These are phyloP conservation scores for Neonectria coccinea DNA, from an alignment of 2,329 filamentous ascomycete genomes.

Conservation along the genomic window DNA sequence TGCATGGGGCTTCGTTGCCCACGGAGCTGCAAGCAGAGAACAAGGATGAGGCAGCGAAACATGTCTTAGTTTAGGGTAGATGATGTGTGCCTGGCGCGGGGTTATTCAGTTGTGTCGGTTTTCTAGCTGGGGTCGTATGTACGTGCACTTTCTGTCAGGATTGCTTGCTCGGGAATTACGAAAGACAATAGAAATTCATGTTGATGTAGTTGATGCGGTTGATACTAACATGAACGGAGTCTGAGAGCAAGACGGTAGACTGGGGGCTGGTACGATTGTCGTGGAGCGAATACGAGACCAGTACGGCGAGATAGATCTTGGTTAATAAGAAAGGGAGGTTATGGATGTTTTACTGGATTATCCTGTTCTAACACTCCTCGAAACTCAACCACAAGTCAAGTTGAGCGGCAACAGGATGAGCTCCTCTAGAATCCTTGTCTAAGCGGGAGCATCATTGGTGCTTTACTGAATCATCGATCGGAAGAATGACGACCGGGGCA, in stretches of 20 bases:
- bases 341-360: background rate
- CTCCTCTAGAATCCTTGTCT: background rate
- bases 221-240: background rate
- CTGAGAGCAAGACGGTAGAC: background rate
- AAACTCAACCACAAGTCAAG: background rate
- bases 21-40: background rate
- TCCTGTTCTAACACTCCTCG: background rate
- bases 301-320: background rate
- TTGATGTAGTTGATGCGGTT: background rate
- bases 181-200: background rate
- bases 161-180: background rate
- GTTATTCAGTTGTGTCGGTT: background rate
- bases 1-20: background rate
- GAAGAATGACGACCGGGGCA: background rate
- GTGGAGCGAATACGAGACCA: background rate
- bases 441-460: background rate
- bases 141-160: background rate
- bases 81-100: background rate
- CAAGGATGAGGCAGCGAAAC: background rate
- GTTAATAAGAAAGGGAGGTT: background rate
- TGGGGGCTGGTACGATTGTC: background rate
- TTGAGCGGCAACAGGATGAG: background rate
- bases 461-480: background rate
- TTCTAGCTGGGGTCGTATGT: background rate
- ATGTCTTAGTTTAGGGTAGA: background rate